Percentiles rank a stretch among this genome's conserved stretches.
phyloP scores from a whole-genome alignment of 2,329 filamentous ascomycete genomes.

The Amylocarpus encephaloides region DNA sequence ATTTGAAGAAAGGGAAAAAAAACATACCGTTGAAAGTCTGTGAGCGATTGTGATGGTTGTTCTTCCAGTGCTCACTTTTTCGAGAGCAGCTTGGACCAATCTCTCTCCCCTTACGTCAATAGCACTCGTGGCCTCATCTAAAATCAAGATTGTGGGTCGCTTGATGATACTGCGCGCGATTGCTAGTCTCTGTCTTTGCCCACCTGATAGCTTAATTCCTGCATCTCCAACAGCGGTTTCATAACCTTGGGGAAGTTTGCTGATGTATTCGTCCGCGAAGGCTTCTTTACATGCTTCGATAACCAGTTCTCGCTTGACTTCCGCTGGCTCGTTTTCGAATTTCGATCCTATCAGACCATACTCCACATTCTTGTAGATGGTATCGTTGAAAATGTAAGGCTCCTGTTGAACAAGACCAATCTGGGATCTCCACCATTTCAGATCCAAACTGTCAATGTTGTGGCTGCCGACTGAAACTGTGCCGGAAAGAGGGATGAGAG shows the following conservation, averaged over 20 bases:
- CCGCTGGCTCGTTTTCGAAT: conserved; percentile 13
- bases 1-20: too few species aligned
- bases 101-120: conserved; percentile 39
- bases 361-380: conserved; percentile 55
- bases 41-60: conserved; percentile 61
- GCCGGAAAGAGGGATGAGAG: conserved; percentile 20
- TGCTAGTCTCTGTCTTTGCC: conserved; percentile 31
- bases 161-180: conserved; percentile 62
- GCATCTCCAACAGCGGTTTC: conserved; percentile 56
- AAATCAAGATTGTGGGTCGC: conserved; percentile 58
- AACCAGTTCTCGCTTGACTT: conserved; percentile 16
- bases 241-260: conserved; percentile 41
- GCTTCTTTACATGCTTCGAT: conserved; percentile 46
- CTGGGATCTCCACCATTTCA: conserved; percentile 52
- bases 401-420: conserved; percentile 63
- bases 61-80: conserved; percentile 45
- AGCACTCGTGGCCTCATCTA: conserved; percentile 62
- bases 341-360: conserved; percentile 19
- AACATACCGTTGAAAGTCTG: conserved; percentile 65
- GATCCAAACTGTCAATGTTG: conserved; percentile 36
- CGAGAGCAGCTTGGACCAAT: conserved; percentile 48
- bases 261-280: conserved; percentile 51
- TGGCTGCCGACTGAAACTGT: conserved; percentile 16
- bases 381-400: conserved; percentile 59
- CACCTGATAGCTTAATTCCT: conserved; percentile 70